phyloP scores from a whole-genome alignment of 2,329 filamentous ascomycete genomes.

The Monilinia fructicola region DNA sequence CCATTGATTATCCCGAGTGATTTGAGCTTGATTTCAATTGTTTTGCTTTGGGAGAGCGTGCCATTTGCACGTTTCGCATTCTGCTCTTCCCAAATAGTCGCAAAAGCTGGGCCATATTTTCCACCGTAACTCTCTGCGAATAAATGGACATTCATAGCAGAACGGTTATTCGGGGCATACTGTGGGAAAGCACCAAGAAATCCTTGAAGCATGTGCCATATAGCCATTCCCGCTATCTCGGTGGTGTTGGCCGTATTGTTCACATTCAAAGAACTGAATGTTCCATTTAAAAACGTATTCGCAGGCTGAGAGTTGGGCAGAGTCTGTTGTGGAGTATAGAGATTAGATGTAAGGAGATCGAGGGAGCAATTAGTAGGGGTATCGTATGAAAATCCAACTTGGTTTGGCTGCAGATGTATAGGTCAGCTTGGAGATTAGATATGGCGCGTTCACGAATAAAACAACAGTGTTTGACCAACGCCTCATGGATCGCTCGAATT shows the following conservation, averaged over 20 bases:
- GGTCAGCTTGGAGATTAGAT: conserved; percentile 26
- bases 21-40: conserved; percentile 58
- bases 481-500: not conserved
- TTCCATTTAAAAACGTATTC: conserved; percentile 57
- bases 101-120: conserved; percentile 66
- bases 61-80: conserved; percentile 57
- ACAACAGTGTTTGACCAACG: not conserved
- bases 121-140: conserved; percentile 72
- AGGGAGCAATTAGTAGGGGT: conserved; percentile 60
- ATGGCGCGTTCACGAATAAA: not conserved
- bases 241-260: conserved; percentile 50
- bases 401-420: conserved; percentile 58
- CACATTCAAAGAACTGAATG: conserved; percentile 57
- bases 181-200: conserved; percentile 59
- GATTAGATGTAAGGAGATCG: conserved; percentile 46
- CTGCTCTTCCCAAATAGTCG: conserved; percentile 58
- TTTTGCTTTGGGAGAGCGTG: conserved; percentile 49
- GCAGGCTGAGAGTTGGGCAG: conserved; percentile 37
- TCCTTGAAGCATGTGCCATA: conserved; percentile 60
- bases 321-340: conserved; percentile 44
- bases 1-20: conserved; percentile 72
- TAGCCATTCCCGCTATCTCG: conserved; percentile 52
- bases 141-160: conserved; percentile 57
- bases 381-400: conserved; percentile 70
- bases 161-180: conserved; percentile 55